These are phyloP conservation scores for Fusarium buharicum DNA, from an alignment of 2,329 filamentous ascomycete species.

Conservation along the genomic window DNA sequence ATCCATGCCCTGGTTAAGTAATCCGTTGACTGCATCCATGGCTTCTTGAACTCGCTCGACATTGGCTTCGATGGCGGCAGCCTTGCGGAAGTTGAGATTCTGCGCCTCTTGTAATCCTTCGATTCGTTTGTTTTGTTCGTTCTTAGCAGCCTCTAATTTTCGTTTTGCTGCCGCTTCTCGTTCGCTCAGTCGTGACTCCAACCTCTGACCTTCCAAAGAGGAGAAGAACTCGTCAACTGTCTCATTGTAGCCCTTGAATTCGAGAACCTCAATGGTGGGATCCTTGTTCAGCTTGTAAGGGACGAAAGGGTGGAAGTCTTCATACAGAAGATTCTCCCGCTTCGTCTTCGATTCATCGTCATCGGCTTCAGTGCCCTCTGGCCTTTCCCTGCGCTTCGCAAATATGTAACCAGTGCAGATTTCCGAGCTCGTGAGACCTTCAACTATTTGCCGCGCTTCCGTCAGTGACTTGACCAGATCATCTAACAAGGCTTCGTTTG, in stretches of 20 bases:
- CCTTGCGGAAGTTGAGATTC: conserved; percentile 85
- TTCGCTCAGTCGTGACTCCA: conserved; percentile 85
- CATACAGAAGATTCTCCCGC: conserved; percentile 73
- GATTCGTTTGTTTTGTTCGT: conserved; percentile 86
- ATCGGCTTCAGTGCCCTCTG: conserved; percentile 43
- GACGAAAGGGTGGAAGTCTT: conserved; percentile 94
- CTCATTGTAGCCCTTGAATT: conserved; percentile 87
- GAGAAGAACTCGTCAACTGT: conserved; percentile 98
- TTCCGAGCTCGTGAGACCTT: conserved; percentile 73
- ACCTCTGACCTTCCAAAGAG: conserved; percentile 91
- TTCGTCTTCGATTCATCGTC: conserved; percentile 52
- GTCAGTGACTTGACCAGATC: conserved; percentile 74
- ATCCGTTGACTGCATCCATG: conserved; percentile 88
- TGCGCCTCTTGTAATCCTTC: conserved; percentile 85
- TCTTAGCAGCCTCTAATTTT: conserved; percentile 84
- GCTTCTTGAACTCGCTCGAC: conserved; percentile 91
- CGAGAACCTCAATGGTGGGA: conserved; percentile 72
- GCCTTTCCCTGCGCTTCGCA: conserved; percentile 67
- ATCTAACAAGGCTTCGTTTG: conserved; percentile 71
- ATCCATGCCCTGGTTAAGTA: conserved; percentile 96
- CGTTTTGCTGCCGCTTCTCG: conserved; percentile 82
- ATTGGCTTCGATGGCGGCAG: conserved; percentile 90
- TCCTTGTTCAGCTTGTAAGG: conserved; percentile 82
- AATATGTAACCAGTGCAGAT: conserved; percentile 87
- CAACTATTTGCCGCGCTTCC: conserved; percentile 75